Base-by-base conservation (phyloP, 306 rosid genomes). In the Begonia peltatifolia region DNA sequence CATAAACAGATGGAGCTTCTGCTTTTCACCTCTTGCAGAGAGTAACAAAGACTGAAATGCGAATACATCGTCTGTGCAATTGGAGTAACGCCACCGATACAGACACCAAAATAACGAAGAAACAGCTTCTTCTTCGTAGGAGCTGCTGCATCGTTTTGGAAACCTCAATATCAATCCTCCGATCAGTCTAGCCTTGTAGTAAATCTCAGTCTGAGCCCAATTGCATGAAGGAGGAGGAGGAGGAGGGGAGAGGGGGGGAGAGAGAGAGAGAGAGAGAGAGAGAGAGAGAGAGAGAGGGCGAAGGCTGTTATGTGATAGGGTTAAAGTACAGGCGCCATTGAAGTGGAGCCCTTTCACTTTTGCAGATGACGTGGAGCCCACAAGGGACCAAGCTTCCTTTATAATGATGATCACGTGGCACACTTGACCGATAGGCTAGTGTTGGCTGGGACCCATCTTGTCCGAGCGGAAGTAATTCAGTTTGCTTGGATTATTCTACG, bases 101-200 rank as follows among this genome's bases (percentile, higher is more conserved):
- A 17, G 15, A 25, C 47, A 47, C 62, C 62, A 48, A 0, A 58
- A 47, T 10, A 30, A 50, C 60, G 48, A 58, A 10, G n/a, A 44
- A 44, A 46, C 10, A 46, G 23, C 20, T 49, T 18, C 52, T 13
- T 44, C n/a, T 9, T 42, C 12, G 42, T 44, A 20, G 14, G 53
- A 35, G 1, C 6, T 17, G 22, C 9, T 12, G 30, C 43, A 14
- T 20, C 9, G 10, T 46, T 9, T 11, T 44, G 35, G 20, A 12
- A 30, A 30, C 9, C 38, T 30, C 38, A 5, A 30, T 20, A 20
- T 30, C 38, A 30, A 30, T 30, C 38, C 1, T 30, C 9, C 38
- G 38, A 30, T 7, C 38, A 30, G 38, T 30, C 38, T 6, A 30
- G 38, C 38, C 38, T 30, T 7, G 38, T 30, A 30, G 9, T 30